Base-by-base conservation (phyloP, 352 stramenopile genomes). In the Saprolegnia diclina region DNA sequence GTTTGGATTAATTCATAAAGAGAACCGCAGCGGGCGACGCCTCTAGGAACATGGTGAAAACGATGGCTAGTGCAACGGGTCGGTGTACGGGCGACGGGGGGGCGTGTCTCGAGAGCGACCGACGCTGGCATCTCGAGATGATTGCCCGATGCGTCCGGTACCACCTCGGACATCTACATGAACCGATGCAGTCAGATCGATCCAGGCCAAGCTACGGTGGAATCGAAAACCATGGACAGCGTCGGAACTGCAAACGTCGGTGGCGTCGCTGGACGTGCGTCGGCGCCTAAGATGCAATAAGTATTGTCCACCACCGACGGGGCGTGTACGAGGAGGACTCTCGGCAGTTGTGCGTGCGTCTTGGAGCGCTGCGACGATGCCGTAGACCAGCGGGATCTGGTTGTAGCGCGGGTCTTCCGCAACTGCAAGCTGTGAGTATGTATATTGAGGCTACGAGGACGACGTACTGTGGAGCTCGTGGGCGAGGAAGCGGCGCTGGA, bases 341-440 rank as follows among this genome's bases (percentile, higher is more conserved):
- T n/a, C n/a, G n/a, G n/a, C n/a, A n/a, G n/a, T n/a, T n/a, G n/a
- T n/a, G n/a, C 45, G 45, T 19, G 63, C 52, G n/a, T 74, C 42
- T 59, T 75, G 65, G 4, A 79, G 66, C 4, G 61, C 67, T n/a
- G 68, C 42, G 24, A 95, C 67, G 56, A 96, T 87, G 50, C 83
- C 88, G 74, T 96, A 97, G 14, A 97, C 72, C 44, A 96, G 73
- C 37, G 88, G 89, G 0, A 94, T 76, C 67, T 92, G 81, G 6
- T 46, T 74, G 66, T 87, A 89, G n/a, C 76, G 74, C 9, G 79
- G 74, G 40, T 91, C 83, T 56, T 92, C 79, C 14, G 74, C 63
- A 35, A 93, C 84, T 91, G 63, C 5, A 48, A 4, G 19, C 32
- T 14, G 71, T 72, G 21, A 67, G 50, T 61, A 14, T 18, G 10